Base-by-base conservation (phyloP, 140 eudicot species). In the Oenanthe javanica region DNA sequence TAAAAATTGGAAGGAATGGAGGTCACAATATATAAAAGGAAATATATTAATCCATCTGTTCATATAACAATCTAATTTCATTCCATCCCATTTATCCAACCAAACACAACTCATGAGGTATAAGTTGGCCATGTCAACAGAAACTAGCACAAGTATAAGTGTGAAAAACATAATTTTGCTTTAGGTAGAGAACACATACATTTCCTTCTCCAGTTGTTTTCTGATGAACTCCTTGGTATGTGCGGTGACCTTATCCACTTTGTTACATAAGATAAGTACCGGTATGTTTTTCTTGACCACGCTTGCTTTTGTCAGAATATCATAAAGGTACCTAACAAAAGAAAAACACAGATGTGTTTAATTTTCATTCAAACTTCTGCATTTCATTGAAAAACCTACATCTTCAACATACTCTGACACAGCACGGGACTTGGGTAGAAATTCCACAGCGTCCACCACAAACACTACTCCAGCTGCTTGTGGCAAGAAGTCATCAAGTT, bases 371-470 rank as follows among this genome's bases (percentile, higher is more conserved):
- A 85, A 76, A 94, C 92, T 77, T 94, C 96, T 73, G 91, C 92
- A 89, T 92, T 97, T 80, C 90, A 96, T 59, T 92, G 93, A 83
- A 94, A 90, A 23, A 36, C 90, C 91, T 63, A 90, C 70, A 76
- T 92, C 91, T 79, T 82, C 89, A 82, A 91, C 31, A 48, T 90
- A 92, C 98, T 92, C 97, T 36, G 97, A 89, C 82, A 89, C 97
- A 73, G 90, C 90, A 82, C 97, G 95, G 79, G 91, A 84, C 77
- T 89, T 92, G 8, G 94, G 91, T 77, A 94, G 86, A 76, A 94
- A 94, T 77, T 94, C 97, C 73, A 94, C 92, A 76, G 97, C 96
- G 85, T 94, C 98, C 80, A 94, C 97, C 70, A 94, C 94, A 83
- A 94, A 94, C n/a, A 94, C 93, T 64, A 92, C 75, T 74, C 90